A percentile compares a stretch with the other conserved stretches of the same genome.
These are phyloP conservation scores for Urtica urens DNA, from an alignment of 306 rosid species.

Conservation along the genomic window DNA sequence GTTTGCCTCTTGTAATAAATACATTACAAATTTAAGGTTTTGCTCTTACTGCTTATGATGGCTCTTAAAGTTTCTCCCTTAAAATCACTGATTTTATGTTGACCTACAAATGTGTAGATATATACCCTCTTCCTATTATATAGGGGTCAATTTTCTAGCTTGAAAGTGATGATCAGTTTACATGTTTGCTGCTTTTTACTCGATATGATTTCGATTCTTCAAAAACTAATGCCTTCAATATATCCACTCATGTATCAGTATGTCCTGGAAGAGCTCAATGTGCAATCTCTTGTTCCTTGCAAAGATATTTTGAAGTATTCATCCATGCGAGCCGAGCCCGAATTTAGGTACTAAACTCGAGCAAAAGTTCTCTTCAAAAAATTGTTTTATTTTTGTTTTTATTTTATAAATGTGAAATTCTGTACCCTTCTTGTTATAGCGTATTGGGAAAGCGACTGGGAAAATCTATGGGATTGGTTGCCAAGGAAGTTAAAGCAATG, in stretches of 20 bases:
- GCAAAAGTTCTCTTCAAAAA: constrained; percentile 5
- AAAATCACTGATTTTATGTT: neutral
- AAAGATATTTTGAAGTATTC: constrained; percentile 76
- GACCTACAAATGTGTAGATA: neutral
- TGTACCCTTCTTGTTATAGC: constrained; percentile 24
- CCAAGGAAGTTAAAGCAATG: constrained; percentile 78
- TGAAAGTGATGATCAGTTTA: neutral
- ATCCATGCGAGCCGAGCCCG: constrained; percentile 84
- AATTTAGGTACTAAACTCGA: constrained; percentile 59
- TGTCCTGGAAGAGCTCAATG: constrained; percentile 83
- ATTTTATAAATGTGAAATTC: constrained; percentile 10
- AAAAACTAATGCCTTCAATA: constrained; percentile 7
- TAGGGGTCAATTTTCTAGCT: neutral
- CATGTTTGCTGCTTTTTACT: neutral
- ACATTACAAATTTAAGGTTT: no score
- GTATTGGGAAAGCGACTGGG: constrained; percentile 85
- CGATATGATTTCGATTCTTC: neutral
- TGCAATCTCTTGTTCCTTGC: constrained; percentile 75
- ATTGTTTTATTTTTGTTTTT: neutral
- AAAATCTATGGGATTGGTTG: constrained; percentile 72
- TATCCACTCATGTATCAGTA: constrained; percentile 41
- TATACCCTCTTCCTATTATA: neutral
- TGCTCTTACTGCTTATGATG: no score
- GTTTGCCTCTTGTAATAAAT: no score
- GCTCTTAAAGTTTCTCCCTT: no score